phyloP scores from a whole-genome alignment of 345 rosid species.

The Citrus medica region DNA sequence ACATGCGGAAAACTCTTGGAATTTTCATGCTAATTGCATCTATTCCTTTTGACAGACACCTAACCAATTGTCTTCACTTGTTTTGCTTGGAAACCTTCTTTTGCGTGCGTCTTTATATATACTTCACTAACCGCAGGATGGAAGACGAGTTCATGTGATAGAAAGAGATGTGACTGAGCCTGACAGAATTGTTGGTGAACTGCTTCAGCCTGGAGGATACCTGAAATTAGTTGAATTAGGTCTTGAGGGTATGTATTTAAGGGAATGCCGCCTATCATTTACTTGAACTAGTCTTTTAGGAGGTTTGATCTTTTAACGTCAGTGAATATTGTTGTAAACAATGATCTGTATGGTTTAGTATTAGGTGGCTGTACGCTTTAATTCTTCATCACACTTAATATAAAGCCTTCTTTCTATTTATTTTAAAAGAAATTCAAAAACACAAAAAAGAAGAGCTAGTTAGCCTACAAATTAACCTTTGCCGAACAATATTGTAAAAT shows the following conservation, averaged over 20 bases:
- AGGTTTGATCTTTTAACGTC: neutral
- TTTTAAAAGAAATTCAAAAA: neutral
- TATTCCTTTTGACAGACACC: neutral
- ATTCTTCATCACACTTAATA: neutral
- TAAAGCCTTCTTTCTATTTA: neutral
- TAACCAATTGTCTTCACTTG: neutral
- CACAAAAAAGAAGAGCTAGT: neutral
- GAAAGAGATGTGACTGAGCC: constrained; percentile 54
- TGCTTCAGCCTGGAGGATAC: constrained; percentile 56
- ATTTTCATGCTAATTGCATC: neutral
- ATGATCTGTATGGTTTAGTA: neutral
- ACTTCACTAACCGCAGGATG: constrained; percentile 31
- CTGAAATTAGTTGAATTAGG: constrained; percentile 45
- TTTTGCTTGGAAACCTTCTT: constrained; percentile 12
- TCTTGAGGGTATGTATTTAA: constrained; percentile 33
- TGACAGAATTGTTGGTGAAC: constrained; percentile 48
- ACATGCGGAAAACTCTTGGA: neutral
- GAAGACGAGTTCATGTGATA: constrained; percentile 46
- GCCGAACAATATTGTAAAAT: neutral
- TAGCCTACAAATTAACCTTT: neutral
- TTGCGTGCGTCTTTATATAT: neutral
- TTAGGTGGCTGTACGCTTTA: neutral
- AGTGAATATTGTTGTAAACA: neutral
- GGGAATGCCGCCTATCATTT: neutral
- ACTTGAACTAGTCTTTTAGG: neutral